Evolutionary conservation across 345 rosid species (phyloP).

Genomic region (Gossypium longicalyx): DNA sequence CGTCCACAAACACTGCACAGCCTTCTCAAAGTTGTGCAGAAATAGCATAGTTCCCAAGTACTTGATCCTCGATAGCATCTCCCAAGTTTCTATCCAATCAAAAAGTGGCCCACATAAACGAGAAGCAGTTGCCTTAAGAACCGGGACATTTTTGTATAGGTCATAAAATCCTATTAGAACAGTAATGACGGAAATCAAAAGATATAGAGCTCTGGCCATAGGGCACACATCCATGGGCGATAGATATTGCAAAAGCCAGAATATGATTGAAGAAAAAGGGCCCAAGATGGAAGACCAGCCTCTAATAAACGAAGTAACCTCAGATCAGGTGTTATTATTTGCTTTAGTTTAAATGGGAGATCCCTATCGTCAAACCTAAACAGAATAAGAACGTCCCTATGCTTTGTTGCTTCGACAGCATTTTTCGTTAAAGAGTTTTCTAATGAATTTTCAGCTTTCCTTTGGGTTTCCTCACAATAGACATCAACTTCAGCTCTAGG

Average conservation of each 20-base stretch:
- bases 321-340: slow-evolving; percentile 67
- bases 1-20: slow-evolving; percentile 58
- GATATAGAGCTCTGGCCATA: slow-evolving; percentile 80
- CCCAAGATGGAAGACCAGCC: slow-evolving; percentile 99
- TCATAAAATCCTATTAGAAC: slow-evolving; percentile 92
- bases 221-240: slow-evolving; percentile 99
- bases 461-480: slow-evolving; percentile 57
- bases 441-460: slow-evolving; percentile 29
- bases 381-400: slow-evolving; percentile 67
- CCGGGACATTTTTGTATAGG: slow-evolving; percentile 93
- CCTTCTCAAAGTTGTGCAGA: slow-evolving; percentile 87
- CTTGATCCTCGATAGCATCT: slow-evolving; percentile 88
- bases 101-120: slow-evolving; percentile 85
- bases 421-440: slow-evolving; percentile 32
- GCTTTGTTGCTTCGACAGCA: slow-evolving; percentile 47
- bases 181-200: slow-evolving; percentile 65
- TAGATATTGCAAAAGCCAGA: slow-evolving; percentile 88
- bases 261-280: slow-evolving; percentile 91
- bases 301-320: slow-evolving; percentile 83
- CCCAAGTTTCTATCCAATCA: slow-evolving; percentile 97
- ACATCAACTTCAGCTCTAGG: slow-evolving; percentile 52
- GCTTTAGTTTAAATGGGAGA: slow-evolving; percentile 74
- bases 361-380: slow-evolving; percentile 72
- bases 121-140: slow-evolving; percentile 86
- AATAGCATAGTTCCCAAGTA: slow-evolving; percentile 98